Conservation (phyloP, 805 yeast genomes). For the Saccharomycopsis fibuligera region DNA sequence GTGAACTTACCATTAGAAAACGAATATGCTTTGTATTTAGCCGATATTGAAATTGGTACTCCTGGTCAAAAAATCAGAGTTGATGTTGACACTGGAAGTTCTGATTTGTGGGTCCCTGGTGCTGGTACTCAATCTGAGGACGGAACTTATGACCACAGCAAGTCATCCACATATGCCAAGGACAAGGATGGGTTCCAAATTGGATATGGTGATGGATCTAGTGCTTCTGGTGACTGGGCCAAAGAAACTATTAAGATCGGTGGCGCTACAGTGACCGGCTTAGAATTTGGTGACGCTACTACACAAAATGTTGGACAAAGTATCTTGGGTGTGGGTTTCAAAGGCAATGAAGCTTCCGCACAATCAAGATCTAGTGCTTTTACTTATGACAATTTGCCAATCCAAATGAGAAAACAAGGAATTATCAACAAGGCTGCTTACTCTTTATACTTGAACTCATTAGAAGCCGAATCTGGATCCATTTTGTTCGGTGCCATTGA, state of each 20-base stretch:
- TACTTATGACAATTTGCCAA: slow-evolving; percentile 27
- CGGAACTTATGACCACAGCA: slow-evolving; percentile 24
- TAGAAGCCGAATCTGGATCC: slow-evolving; percentile 26
- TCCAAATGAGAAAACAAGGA: slow-evolving; percentile 34
- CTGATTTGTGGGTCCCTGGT: slow-evolving; percentile 28
- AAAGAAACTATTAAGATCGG: slow-evolving; percentile 14
- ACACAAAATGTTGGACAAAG: slow-evolving; percentile 15
- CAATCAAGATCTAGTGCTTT: slow-evolving; percentile 9
- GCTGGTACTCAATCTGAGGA: slow-evolving; percentile 24
- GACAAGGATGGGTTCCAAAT: slow-evolving; percentile 28
- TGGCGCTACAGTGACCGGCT: slow-evolving; percentile 9
- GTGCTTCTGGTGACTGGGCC: slow-evolving; percentile 46
- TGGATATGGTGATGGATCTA: slow-evolving; percentile 42
- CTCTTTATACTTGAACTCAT: slow-evolving; percentile 39
- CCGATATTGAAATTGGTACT: slow-evolving; percentile 29
- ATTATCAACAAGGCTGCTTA: slow-evolving; percentile 35
- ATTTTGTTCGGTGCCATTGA: slow-evolving; percentile 54
- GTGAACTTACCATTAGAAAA: slow-evolving; percentile 32
- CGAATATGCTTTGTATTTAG: slow-evolving; percentile 29
- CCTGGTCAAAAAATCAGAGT: slow-evolving; percentile 24
- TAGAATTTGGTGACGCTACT: slow-evolving; percentile 16
- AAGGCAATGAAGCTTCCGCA: slow-evolving; percentile 28
- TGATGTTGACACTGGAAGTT: slow-evolving; percentile 29
- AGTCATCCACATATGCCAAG: slow-evolving; percentile 21
- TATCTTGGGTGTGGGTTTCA: slow-evolving; percentile 18